Evolutionary conservation across 192 early-diverging fungal genomes (phyloP).

Genomic region (Backusella mclennaniae): DNA sequence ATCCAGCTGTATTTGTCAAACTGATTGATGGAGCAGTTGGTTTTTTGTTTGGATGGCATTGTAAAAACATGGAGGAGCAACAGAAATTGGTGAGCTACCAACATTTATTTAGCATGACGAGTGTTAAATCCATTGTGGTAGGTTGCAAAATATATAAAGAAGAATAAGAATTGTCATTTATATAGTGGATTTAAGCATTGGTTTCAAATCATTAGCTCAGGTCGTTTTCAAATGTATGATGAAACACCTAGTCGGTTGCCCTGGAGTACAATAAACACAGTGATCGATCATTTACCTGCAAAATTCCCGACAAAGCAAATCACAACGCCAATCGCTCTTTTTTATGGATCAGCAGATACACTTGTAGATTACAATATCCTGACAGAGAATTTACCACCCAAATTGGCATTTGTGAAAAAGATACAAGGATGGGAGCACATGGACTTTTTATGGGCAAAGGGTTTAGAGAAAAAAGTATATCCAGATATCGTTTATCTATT

Average conservation of each 20-base stretch:
- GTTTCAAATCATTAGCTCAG: slow-evolving; percentile 94
- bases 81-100: slow-evolving; percentile 81
- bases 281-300: slow-evolving; percentile 59
- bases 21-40: slow-evolving; percentile 69
- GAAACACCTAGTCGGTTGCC: slow-evolving; percentile 67
- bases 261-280: slow-evolving; percentile 37
- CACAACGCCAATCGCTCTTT: slow-evolving; percentile 80
- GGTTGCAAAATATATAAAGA: background rate
- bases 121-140: slow-evolving; percentile 86
- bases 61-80: slow-evolving; percentile 61
- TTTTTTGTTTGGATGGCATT: slow-evolving; percentile 85
- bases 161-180: background rate
- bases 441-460: slow-evolving; percentile 51
- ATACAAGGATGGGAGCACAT: slow-evolving; percentile 78
- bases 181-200: slow-evolving; percentile 57
- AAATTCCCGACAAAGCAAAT: slow-evolving; percentile 79
- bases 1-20: slow-evolving; percentile 67
- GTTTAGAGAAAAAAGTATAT: slow-evolving; percentile 42
- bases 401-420: slow-evolving; percentile 55
- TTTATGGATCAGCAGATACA: slow-evolving; percentile 87
- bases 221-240: slow-evolving; percentile 91
- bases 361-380: slow-evolving; percentile 70
- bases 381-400: slow-evolving; percentile 40
- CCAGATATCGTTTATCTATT: slow-evolving; percentile 43
- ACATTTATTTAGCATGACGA: slow-evolving; percentile 86